Evolutionary conservation across 148 eudicot species (phyloP).

Genomic region (Gaultheria prostrata): DNA sequence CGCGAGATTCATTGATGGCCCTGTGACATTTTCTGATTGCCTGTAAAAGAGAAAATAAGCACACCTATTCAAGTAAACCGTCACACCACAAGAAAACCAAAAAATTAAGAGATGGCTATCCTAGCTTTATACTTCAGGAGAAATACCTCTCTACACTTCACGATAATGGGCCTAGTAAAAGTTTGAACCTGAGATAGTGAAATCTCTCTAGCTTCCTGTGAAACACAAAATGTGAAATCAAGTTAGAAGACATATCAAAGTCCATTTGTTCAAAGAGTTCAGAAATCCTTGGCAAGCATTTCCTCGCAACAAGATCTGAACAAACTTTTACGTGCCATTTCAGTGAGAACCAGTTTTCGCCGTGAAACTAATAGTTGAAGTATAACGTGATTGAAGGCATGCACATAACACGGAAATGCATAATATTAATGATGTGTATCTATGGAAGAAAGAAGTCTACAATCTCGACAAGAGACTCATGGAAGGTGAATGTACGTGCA

Average conservation of each 20-base stretch:
- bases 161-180: constrained; percentile 60
- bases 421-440: not conserved
- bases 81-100: not conserved
- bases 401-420: not conserved
- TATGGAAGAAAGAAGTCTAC: not conserved
- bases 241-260: constrained; percentile 8
- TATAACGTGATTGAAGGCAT: not conserved
- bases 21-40: constrained; percentile 86
- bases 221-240: constrained; percentile 23
- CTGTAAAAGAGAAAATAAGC: constrained; percentile 36
- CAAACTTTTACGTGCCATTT: constrained; percentile 9
- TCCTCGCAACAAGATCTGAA: not conserved
- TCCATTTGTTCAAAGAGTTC: not conserved
- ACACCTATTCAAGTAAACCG: not conserved
- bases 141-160: constrained; percentile 87
- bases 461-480: constrained; percentile 1
- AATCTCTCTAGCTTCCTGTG: constrained; percentile 88
- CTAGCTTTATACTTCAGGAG: constrained; percentile 5
- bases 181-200: constrained; percentile 58
- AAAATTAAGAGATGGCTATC: not conserved
- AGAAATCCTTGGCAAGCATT: not conserved
- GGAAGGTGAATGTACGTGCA: not conserved
- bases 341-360: not conserved
- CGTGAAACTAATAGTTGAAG: not conserved
- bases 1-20: constrained; percentile 96